Conservation (phyloP, 176 grass and related monocot species). For the maize (Zea mays) region DNA sequence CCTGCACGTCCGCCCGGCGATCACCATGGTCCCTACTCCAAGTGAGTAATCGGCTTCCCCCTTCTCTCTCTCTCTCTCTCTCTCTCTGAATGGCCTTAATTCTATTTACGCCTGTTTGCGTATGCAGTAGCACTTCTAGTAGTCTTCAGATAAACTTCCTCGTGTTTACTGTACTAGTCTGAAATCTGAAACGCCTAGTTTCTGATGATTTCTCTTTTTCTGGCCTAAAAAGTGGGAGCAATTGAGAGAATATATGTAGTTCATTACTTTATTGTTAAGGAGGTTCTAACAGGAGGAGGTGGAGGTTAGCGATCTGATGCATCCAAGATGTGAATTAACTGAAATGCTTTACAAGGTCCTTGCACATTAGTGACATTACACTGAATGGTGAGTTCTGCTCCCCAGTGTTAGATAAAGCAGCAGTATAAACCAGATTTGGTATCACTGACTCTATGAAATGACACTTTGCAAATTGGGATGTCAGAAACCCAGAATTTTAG, state of each 20-base stretch:
- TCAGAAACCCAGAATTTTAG: neutral
- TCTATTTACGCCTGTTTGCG: neutral
- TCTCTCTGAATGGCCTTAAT: neutral
- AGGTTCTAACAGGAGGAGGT: neutral
- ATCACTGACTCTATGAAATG: neutral
- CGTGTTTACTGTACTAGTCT: neutral
- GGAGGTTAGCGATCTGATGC: neutral
- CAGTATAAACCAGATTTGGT: neutral
- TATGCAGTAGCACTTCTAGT: neutral
- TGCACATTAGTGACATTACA: neutral
- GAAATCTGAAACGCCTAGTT: neutral
- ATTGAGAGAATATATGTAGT: neutral
- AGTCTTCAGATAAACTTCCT: slow-evolving; percentile 3
- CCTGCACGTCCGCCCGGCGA: slow-evolving; percentile 57
- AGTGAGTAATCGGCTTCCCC: slow-evolving; percentile 41
- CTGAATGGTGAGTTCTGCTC: neutral
- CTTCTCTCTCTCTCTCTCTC: too few species aligned
- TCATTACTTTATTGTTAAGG: slow-evolving; percentile 12
- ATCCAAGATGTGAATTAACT: slow-evolving; percentile 7
- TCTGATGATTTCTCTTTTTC: neutral
- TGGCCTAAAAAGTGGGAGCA: neutral
- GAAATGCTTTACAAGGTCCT: neutral
- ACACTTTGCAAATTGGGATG: neutral
- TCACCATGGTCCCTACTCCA: slow-evolving; percentile 84
- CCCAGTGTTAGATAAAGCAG: neutral